Base-by-base conservation (phyloP, 768 basidiomycete species). In the Tricholoma matsutake region DNA sequence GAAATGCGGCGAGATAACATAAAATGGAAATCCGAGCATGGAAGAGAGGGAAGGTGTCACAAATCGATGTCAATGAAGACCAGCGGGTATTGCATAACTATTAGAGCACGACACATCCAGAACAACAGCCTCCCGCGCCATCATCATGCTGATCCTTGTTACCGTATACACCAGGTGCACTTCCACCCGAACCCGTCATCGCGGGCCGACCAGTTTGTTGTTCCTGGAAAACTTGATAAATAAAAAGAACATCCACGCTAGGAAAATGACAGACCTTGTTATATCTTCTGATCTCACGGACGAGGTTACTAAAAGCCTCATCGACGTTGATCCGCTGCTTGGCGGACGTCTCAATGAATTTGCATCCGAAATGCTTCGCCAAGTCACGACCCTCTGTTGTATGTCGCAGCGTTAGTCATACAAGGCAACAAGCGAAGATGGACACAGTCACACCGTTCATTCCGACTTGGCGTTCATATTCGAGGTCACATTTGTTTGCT, bases 241-340 rank as follows among this genome's bases (percentile, higher is more conserved):
- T 55, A 28, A n/a, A n/a, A n/a, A 18, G 5, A 1, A n/a, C 22
- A 4, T 53, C 51, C 13, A 31, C 16, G 7, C 29, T 3, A 18
- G 25, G 20, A 22, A 2, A 61, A 63, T 57, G 39, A 58, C 79
- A 54, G 54, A 92, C 94, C 82, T 92, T 94, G 81, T 96, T 97
- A 73, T 93, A 95, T 73, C 89, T 89, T 70, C 94, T 83, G 68
- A 97, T 97, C 74, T 95, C 92, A 32, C 95, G 87, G 31, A 98
- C 94, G 65, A 98, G 89, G 63, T 90, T 89, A 68, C 84, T 86
- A 78, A 98, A 98, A 11, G 94, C 93, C 77, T 97, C 93, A 66
- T 98, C 96, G 58, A 98, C 95, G 68, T 97, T 97, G 78, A 96
- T 94, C 56, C 96, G 85, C 69, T 95, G 91, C 76, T 97, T 97